Base-by-base conservation (phyloP, 306 rosid species). In the Begonia peltatifolia region DNA sequence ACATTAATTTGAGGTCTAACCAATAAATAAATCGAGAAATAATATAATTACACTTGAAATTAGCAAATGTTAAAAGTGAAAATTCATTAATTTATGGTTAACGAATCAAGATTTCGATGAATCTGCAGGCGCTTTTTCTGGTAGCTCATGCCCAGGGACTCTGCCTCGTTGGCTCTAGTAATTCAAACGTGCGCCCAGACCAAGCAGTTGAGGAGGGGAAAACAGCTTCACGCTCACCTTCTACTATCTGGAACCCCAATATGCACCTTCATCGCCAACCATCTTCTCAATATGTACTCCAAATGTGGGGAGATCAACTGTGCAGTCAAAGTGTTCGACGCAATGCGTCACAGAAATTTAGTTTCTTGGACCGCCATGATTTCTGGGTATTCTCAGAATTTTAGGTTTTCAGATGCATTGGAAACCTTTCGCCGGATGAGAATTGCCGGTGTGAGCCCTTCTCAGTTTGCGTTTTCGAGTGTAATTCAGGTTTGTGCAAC, bases 321-420 rank as follows among this genome's bases (percentile, higher is more conserved):
- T 17, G 78, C 88, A 9, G 42, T 63, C 11, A 74, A 66, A 46
- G 46, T 77, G 44, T 81, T 81, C 61, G 75, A 77, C 50, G 47
- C 50, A 77, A 71, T 74, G 82, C 58, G 68, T 9, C 64, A 64
- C 0, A 69, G 82, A 77, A 77, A 81, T 58, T 46, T 69, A 47
- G 79, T 81, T 64, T 74, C 89, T 25, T 77, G 82, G 82, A 74
- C 79, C 0, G 61, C 79, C 11, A 67, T 81, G 81, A 63, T 81
- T 15, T 68, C 79, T 25, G 82, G 66, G 47, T 74, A 71, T 72
- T 70, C 67, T 23, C 84, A 67, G 43, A 75, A 68, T 49, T 48
- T 20, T 55, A 59, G 71, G 71, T 71, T 71, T 64, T 43, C 38
- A 4, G 72, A 78, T 59, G 71, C 80, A 15, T 14, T 78, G 42